Percentiles rank a stretch among this genome's conserved stretches.
Conservation (phyloP, 2,329 filamentous ascomycete genomes). For the Lasiodiplodia theobromae region DNA sequence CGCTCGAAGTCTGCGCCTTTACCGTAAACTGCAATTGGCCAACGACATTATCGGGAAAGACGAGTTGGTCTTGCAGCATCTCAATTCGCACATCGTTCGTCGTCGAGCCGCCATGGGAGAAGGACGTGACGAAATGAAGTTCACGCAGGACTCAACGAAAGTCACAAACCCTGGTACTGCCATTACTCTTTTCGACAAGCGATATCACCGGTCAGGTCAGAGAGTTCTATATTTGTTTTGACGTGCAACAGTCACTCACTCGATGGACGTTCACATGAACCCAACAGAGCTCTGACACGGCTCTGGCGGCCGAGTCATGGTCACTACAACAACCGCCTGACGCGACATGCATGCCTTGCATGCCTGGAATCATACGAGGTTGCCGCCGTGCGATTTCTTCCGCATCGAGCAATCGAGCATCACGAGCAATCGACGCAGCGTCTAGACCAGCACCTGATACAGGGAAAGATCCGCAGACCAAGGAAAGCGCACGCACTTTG, state of each 20-base stretch:
- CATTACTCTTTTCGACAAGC: neutral
- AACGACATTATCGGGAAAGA: neutral
- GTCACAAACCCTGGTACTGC: neutral
- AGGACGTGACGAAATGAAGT: neutral
- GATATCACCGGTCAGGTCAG: neutral
- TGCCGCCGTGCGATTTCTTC: neutral
- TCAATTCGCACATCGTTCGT: neutral
- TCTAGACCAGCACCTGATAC: neutral
- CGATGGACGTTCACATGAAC: neutral
- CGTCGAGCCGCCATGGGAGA: neutral
- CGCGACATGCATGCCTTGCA: neutral
- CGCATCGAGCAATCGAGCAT: neutral
- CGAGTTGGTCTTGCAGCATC: neutral
- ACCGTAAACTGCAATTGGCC: neutral
- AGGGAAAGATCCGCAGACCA: neutral
- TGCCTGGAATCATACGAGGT: neutral
- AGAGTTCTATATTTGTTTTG: neutral
- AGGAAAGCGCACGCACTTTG: neutral
- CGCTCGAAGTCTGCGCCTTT: neutral
- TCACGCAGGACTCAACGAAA: neutral
- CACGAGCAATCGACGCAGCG: neutral
- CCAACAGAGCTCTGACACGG: neutral
- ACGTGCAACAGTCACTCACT: neutral
- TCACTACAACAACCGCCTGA: neutral
- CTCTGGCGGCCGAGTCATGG: neutral